A percentile compares a stretch with the other conserved stretches of the same genome.
These are phyloP conservation scores for Xylaria digitata DNA, from an alignment of 2,329 filamentous ascomycete species.

Conservation along the genomic window DNA sequence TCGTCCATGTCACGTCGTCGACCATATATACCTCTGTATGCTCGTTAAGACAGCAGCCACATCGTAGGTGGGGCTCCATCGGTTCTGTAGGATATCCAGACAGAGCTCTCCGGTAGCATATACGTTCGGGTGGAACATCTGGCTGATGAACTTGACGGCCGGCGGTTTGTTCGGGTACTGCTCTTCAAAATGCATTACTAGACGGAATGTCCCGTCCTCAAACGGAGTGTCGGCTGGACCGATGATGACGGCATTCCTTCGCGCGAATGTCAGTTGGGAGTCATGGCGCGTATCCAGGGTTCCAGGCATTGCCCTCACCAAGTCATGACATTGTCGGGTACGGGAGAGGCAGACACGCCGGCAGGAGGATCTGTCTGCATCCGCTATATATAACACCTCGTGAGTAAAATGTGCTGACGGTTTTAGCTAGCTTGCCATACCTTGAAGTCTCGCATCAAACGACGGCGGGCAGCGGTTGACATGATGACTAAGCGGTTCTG, in stretches of 20 bases:
- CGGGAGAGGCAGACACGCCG: conserved; percentile 93
- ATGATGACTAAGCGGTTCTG: conserved; percentile 59
- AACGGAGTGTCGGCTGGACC: conserved; percentile 97
- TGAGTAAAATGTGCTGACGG: conserved; percentile 36
- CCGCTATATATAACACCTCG: conserved; percentile 67
- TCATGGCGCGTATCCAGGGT: conserved; percentile 20
- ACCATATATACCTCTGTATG: conserved; percentile 81
- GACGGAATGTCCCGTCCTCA: conserved; percentile 95
- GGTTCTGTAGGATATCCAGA: conserved; percentile 95
- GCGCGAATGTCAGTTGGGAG: conserved; percentile 44
- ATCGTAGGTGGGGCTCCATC: conserved; percentile 99
- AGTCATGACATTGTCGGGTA: conserved; percentile 97
- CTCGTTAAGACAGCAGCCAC: conserved; percentile 97
- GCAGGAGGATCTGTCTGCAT: conserved; percentile 99
- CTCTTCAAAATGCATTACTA: conserved; percentile 99
- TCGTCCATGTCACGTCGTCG: neutral
- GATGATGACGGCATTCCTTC: conserved; percentile 98
- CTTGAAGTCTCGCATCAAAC: conserved; percentile 99
- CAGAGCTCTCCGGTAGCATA: conserved; percentile 97
- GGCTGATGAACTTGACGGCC: conserved; percentile 96
- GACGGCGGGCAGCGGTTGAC: conserved; percentile 95
- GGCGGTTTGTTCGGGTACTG: conserved; percentile 99
- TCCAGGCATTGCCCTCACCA: conserved; percentile 68
- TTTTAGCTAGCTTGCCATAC: conserved; percentile 57
- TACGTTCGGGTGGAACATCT: conserved; percentile 99